These are phyloP conservation scores for Dorcoceras hygrometricum DNA, from an alignment of 257 asterid genomes.

Conservation along the genomic window DNA sequence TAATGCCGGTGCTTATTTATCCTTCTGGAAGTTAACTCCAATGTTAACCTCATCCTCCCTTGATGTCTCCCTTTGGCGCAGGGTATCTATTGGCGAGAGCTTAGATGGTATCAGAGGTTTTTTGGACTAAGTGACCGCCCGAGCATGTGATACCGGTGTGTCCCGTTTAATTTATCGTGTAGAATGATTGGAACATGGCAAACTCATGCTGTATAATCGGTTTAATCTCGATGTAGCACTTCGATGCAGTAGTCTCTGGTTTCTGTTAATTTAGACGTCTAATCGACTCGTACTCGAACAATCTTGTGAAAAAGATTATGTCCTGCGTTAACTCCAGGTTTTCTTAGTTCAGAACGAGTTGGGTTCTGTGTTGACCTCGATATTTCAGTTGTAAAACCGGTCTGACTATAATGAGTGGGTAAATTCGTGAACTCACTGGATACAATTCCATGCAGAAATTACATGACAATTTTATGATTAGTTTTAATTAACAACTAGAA, in stretches of 20 bases:
- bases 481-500: background rate
- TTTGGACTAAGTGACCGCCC: constrained; percentile 20
- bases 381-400: too few species aligned
- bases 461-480: background rate
- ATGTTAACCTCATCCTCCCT: background rate
- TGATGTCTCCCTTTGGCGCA: constrained; percentile 40
- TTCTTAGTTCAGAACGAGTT: too few species aligned
- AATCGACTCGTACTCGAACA: background rate
- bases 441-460: background rate
- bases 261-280: background rate
- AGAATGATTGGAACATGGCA: background rate
- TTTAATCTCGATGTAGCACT: too few species aligned
- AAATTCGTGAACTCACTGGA: background rate
- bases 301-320: background rate
- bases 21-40: constrained; percentile 2
- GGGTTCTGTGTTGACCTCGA: too few species aligned
- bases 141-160: background rate
- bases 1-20: constrained; percentile 9
- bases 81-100: constrained; percentile 89
- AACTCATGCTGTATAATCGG: background rate
- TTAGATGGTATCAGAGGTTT: constrained; percentile 74
- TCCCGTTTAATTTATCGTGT: background rate
- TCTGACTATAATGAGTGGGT: too few species aligned
- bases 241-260: background rate
- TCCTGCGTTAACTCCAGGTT: background rate